Evolutionary conservation across 2,329 filamentous ascomycete genomes (phyloP).

Genomic region (Colletotrichum eremochloae): DNA sequence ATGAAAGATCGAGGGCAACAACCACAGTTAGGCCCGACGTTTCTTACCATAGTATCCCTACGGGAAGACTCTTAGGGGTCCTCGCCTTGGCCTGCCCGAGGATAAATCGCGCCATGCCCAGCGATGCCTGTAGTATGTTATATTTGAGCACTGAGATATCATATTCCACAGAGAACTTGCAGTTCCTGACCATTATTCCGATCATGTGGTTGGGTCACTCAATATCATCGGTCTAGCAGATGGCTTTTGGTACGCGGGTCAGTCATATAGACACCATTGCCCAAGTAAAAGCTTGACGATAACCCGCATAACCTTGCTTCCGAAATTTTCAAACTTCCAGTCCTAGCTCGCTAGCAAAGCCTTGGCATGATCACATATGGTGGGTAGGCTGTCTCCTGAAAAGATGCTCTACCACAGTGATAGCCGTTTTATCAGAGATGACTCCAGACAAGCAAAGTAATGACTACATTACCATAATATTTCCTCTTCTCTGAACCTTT

Average conservation of each 20-base stretch:
- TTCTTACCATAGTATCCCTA: slow-evolving; percentile 53
- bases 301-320: slow-evolving; percentile 50
- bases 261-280: slow-evolving; percentile 53
- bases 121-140: slow-evolving; percentile 49
- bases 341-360: slow-evolving; percentile 47
- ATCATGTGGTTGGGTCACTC: slow-evolving; percentile 53
- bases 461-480: not conserved
- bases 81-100: slow-evolving; percentile 46
- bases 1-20: slow-evolving; percentile 44
- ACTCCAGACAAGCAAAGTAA: not conserved
- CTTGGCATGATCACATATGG: slow-evolving; percentile 47
- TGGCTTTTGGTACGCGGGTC: slow-evolving; percentile 52
- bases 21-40: slow-evolving; percentile 47
- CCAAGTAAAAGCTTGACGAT: slow-evolving; percentile 49
- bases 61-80: slow-evolving; percentile 48
- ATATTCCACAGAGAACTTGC: slow-evolving; percentile 53
- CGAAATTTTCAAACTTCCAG: slow-evolving; percentile 51
- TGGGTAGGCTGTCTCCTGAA: slow-evolving; percentile 50
- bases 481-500: not conserved
- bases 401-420: slow-evolving; percentile 42
- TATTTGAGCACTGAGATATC: slow-evolving; percentile 51
- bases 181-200: slow-evolving; percentile 52
- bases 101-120: slow-evolving; percentile 41
- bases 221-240: slow-evolving; percentile 46
- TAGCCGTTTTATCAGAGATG: not conserved